Percentiles rank a stretch among this genome's conserved stretches.
phyloP scores from a whole-genome alignment of 2,329 filamentous ascomycete genomes.

The Aspergillus sp. region DNA sequence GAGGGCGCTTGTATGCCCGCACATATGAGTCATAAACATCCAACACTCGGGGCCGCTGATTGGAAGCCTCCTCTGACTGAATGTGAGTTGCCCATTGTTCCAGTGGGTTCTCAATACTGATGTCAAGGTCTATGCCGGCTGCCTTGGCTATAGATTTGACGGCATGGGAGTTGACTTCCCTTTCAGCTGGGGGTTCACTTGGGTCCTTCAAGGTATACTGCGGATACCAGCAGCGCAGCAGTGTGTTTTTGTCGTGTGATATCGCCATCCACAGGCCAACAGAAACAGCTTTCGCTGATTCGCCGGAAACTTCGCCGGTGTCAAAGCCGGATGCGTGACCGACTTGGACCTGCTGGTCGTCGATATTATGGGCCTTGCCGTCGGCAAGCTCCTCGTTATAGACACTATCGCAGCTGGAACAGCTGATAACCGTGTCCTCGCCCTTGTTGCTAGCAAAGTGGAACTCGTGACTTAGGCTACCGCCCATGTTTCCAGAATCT shows the following conservation, averaged over 20 bases:
- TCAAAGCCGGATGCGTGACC: constrained; percentile 25
- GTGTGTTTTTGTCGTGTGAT: constrained; percentile 61
- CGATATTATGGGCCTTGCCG: constrained; percentile 32
- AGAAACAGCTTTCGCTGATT: constrained; percentile 35
- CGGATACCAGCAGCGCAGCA: constrained; percentile 72
- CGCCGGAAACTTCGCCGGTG: constrained; percentile 22
- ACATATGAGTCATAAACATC: constrained; percentile 46
- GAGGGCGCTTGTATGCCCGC: constrained; percentile 42
- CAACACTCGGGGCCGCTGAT: constrained; percentile 37
- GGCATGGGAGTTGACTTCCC: constrained; percentile 60
- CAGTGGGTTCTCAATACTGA: constrained; percentile 64
- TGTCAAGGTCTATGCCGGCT: constrained; percentile 68
- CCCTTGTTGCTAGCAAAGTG: constrained; percentile 78
- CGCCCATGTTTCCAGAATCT: constrained; percentile 95
- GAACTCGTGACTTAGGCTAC: constrained; percentile 90
- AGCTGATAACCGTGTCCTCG: constrained; percentile 82
- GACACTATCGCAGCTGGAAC: constrained; percentile 70
- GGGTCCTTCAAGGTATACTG: constrained; percentile 41
- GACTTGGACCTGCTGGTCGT: constrained; percentile 9
- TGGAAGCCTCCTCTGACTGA: constrained; percentile 23
- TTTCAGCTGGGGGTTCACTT: constrained; percentile 34
- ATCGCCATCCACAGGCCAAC: constrained; percentile 44
- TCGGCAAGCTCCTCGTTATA: constrained; percentile 86
- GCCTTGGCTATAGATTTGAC: constrained; percentile 58
- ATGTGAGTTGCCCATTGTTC: constrained; percentile 55